Conservation (phyloP, 2,329 filamentous ascomycete genomes). For the Fusarium aywerte region DNA sequence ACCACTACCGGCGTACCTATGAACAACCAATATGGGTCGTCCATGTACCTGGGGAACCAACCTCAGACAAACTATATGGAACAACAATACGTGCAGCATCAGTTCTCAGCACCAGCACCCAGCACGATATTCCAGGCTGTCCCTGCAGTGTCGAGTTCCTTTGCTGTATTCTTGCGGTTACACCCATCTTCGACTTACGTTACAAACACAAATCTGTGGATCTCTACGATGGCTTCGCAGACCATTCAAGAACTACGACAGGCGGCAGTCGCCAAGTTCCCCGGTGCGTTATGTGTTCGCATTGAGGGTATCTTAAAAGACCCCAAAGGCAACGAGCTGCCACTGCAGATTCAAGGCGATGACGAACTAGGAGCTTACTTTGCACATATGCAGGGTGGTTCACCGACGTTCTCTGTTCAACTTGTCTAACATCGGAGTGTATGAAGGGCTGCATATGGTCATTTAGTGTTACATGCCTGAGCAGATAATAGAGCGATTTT, state of each 20-base stretch:
- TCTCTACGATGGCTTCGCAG: slow-evolving; percentile 68
- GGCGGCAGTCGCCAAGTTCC: slow-evolving; percentile 69
- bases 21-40: slow-evolving; percentile 53
- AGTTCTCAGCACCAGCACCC: slow-evolving; percentile 41
- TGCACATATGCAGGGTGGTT: slow-evolving; percentile 64
- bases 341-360: slow-evolving; percentile 74
- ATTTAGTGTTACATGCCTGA: background rate
- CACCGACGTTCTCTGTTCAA: slow-evolving; percentile 58
- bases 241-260: slow-evolving; percentile 72
- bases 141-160: slow-evolving; percentile 44
- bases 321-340: slow-evolving; percentile 68
- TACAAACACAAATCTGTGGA: slow-evolving; percentile 68
- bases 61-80: slow-evolving; percentile 52
- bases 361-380: slow-evolving; percentile 79
- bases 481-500: background rate
- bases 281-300: slow-evolving; percentile 66
- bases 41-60: slow-evolving; percentile 54
- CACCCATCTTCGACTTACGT: slow-evolving; percentile 70
- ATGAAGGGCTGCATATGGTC: slow-evolving; percentile 10
- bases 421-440: slow-evolving; percentile 47
- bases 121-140: slow-evolving; percentile 43
- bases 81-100: slow-evolving; percentile 49
- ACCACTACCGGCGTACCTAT: slow-evolving; percentile 45
- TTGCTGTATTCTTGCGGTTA: slow-evolving; percentile 76
- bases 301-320: slow-evolving; percentile 75